Evolutionary conservation across 78 protist species (phyloP), one percentile per base, ranked within the genome.

Genomic region (Chrysochromulina parva): DNA sequence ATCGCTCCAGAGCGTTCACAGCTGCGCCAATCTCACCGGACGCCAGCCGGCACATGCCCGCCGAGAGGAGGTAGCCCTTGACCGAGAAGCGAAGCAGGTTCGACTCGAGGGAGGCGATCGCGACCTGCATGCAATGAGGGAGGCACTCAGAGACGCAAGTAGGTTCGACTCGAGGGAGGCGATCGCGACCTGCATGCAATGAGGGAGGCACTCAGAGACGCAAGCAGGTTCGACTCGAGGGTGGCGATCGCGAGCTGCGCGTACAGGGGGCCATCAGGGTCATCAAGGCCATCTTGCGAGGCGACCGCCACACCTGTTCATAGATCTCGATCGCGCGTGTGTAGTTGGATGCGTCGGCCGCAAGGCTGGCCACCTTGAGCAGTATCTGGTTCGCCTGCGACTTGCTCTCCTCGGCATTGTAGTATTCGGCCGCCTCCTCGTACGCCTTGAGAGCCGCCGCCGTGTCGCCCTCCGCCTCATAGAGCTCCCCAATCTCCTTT

Each of bases 401-500:
- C 0, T 74, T 74, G n/a, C 91, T 53, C 60, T 94, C 92, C 53
- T 94, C 96, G 59, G 95, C 96, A 14, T 71, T 89, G 81, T 89
- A 94, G 65, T 47, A 94, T 38, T 96, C 96, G 20, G 95, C 95
- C n/a, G 97, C 97, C 22, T 17, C 11, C 82, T 95, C 94, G 55
- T 78, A 94, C 52, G 89, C 74, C 28, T 90, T 88, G 48, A 90
- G 80, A 3, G 97, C 85, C 59, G 1, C 2, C n/a, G 80, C 38
- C 20, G 87, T 24, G 74, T 96, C 89, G 57, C 88, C 92, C 71
- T 91, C 96, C 57, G 90, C 92, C 74, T 95, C 96, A 73, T 92
- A 90, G 52, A 94, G 14, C 93, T 94, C 96, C 9, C 90, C 97
- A 19, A 95, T 91, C 52, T 94, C 97, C 62, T 95, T 95, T 66